Evolutionary conservation across 2,329 filamentous ascomycete species (phyloP), one percentile per base, ranked within the genome.

Genomic region (Ustulina deusta): DNA sequence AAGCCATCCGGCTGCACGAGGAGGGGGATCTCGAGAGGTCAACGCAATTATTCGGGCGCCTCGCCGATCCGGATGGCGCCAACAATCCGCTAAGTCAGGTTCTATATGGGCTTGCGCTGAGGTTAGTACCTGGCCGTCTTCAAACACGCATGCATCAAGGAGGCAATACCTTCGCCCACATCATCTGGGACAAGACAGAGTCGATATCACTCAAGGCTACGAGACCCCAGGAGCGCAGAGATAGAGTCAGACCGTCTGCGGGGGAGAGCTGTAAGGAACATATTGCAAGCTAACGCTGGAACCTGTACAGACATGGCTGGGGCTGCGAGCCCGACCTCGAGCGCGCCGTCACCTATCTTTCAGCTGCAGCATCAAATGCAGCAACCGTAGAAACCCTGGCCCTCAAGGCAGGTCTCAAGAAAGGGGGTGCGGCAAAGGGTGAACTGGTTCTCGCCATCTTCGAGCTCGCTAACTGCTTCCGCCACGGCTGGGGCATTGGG

Each of bases 31-130:
- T 97, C 64, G 88, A 89, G 75, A 82, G 85, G 75, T 96, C 94
- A 61, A 97, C 96, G n/a, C 83, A 84, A 60, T 88, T 98, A 81
- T 99, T 99, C 81, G 92, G 89, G 32, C 84, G 86, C 68, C 84
- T 99, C 73, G 96, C 96, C 61, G 91, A 97, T 78, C 93, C 93
- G 0, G 85, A 89, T 61, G 94, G 93, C 27, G 89, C 91, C 57
- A 97, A 97, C 78, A 97, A 98, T 81, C 93, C 96, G 46, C 85
- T 99, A 71, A 96, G 93, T 75, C 95, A 99, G 82, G 96, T 99
- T 40, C 86, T 99, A 61, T 99, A 97, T 78, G 96, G 96, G 3
- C 91, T 99, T 65, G 94, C 95, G 60, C 81, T 97, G 72, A 88
- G 93, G 91, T 94, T 80, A 81, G 88, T 84, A 59, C 22, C 32